phyloP scores from a whole-genome alignment of 768 basidiomycete species.

The Pleurotus giganteus region DNA sequence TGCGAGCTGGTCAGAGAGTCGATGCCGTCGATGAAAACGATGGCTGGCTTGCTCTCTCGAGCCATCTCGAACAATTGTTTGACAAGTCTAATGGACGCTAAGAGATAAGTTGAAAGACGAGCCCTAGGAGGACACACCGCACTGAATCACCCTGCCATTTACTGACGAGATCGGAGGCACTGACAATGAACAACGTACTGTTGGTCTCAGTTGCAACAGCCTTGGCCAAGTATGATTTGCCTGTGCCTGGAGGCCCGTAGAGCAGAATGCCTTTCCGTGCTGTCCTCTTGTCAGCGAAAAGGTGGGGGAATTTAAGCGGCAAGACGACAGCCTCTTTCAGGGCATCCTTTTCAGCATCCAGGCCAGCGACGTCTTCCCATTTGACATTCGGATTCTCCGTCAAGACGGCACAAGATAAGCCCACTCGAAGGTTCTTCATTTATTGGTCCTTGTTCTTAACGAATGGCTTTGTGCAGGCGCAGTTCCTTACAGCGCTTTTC shows the following conservation, averaged over 20 bases:
- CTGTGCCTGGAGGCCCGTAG: constrained; percentile 97
- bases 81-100: constrained; percentile 64
- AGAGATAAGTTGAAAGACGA: constrained; percentile 2
- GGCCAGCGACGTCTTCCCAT: constrained; percentile 98
- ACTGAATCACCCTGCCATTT: constrained; percentile 99
- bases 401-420: constrained; percentile 83
- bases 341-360: constrained; percentile 92
- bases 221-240: constrained; percentile 95
- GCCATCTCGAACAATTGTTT: constrained; percentile 97
- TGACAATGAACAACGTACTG: constrained; percentile 97
- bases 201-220: constrained; percentile 99
- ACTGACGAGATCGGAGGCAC: constrained; percentile 92
- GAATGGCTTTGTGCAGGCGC: too few relatives aligned
- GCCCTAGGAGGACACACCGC: constrained; percentile 52
- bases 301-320: constrained; percentile 99
- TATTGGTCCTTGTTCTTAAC: too few relatives aligned
- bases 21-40: constrained; percentile 99
- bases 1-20: constrained; percentile 94
- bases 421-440: constrained; percentile 93
- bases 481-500: too few relatives aligned
- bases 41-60: constrained; percentile 92
- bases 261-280: constrained; percentile 96
- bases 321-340: constrained; percentile 98
- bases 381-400: constrained; percentile 93
- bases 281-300: constrained; percentile 97